Percentiles rank a stretch among this genome's conserved stretches.
Conservation (phyloP, 1,139 yeast genomes). For the Candida tropicalis region DNA sequence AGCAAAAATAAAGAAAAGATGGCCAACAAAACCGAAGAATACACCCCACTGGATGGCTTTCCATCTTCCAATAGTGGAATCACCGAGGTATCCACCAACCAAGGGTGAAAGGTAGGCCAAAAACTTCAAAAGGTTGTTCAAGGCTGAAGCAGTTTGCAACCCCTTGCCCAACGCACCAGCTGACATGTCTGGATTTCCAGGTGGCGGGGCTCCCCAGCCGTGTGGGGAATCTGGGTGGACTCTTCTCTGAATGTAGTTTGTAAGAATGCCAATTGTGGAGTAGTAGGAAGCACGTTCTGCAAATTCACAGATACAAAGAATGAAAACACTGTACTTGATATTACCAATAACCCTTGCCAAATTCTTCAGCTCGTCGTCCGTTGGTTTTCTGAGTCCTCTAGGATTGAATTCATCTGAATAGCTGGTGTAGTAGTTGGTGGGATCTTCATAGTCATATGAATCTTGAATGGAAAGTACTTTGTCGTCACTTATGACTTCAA, state of each 20-base stretch:
- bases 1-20: conserved; percentile 42
- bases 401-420: conserved; percentile 37
- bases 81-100: conserved; percentile 47
- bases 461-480: conserved; percentile 16
- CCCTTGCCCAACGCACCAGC: conserved; percentile 49
- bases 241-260: conserved; percentile 50
- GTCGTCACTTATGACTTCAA: conserved; percentile 2
- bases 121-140: conserved; percentile 40
- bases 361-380: conserved; percentile 43
- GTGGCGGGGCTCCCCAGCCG: conserved; percentile 41
- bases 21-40: conserved; percentile 40
- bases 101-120: conserved; percentile 48
- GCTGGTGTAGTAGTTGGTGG: conserved; percentile 26
- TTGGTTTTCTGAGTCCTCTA: conserved; percentile 37
- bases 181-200: conserved; percentile 42
- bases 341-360: conserved; percentile 43
- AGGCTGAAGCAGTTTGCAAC: conserved; percentile 40
- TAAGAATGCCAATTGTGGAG: conserved; percentile 42
- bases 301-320: conserved; percentile 46
- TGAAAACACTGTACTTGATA: conserved; percentile 29
- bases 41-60: conserved; percentile 47
- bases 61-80: conserved; percentile 43
- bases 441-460: conserved; percentile 27
- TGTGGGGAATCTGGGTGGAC: conserved; percentile 54
- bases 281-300: conserved; percentile 52